Evolutionary conservation across 768 basidiomycete species (phyloP).

Genomic region (Tephrocybe rancida): DNA sequence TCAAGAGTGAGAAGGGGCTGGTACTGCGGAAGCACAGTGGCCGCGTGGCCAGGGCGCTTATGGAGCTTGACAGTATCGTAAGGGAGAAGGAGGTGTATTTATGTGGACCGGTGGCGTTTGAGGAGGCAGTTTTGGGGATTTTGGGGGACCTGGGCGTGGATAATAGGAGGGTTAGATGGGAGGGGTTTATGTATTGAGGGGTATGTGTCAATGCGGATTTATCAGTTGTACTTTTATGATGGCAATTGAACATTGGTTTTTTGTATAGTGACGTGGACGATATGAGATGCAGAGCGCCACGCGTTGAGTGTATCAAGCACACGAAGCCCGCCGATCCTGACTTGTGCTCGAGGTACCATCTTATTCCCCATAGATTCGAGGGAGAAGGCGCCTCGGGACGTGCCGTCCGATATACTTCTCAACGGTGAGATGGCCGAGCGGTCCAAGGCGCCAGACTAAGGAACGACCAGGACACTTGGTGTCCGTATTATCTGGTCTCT

Average conservation of each 20-base stretch:
- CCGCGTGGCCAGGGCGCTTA: constrained; percentile 20
- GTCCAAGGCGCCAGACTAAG: constrained; percentile 77
- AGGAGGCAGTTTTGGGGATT: constrained; percentile 32
- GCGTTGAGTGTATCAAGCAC: too few species aligned
- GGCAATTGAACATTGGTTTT: too few species aligned
- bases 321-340: too few species aligned
- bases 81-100: constrained; percentile 38
- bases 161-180: constrained; percentile 31
- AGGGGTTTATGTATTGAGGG: constrained; percentile 48
- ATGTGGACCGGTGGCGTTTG: constrained; percentile 54
- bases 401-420: too few species aligned
- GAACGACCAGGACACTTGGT: too few species aligned
- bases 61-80: constrained; percentile 6
- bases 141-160: constrained; percentile 38
- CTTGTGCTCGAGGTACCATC: too few species aligned
- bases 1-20: constrained; percentile 4
- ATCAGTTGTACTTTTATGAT: too few species aligned
- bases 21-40: constrained; percentile 19
- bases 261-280: too few species aligned
- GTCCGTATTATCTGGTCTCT: too few species aligned
- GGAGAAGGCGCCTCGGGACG: too few species aligned
- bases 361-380: too few species aligned
- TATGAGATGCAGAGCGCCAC: too few species aligned
- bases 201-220: constrained; percentile 15
- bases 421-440: constrained; percentile 75